A percentile compares a stretch with the other conserved stretches of the same genome.
Evolutionary conservation across 2,329 filamentous ascomycete genomes (phyloP).

Genomic region (Penicillium polonicum): DNA sequence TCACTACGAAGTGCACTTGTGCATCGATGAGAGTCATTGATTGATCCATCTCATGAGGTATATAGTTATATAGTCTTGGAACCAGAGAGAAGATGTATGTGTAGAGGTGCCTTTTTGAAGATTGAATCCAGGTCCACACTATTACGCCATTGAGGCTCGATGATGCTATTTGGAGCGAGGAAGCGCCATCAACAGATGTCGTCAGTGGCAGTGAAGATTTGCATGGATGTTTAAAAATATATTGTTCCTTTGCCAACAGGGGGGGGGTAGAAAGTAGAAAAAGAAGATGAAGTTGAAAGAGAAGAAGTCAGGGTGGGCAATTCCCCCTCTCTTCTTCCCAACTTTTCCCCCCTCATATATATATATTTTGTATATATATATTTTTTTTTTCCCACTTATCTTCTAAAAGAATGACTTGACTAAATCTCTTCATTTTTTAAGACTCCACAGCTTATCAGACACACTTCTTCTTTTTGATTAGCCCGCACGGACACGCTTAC

Average conservation of each 20-base stretch:
- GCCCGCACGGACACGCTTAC: slow-evolving; percentile 16
- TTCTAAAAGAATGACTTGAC: background rate
- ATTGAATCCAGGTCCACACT: background rate
- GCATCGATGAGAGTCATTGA: slow-evolving; percentile 25
- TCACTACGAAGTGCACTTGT: slow-evolving; percentile 27
- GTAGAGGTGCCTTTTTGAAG: background rate
- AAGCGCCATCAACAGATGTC: slow-evolving; percentile 12
- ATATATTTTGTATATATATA: background rate
- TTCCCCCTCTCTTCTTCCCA: background rate
- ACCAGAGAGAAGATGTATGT: background rate
- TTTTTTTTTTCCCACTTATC: slow-evolving; percentile 22
- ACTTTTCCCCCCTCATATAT: background rate
- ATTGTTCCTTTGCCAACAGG: no score
- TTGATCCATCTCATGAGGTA: slow-evolving; percentile 21
- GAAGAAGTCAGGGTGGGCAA: background rate
- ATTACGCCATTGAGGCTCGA: slow-evolving; percentile 24
- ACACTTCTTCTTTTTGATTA: background rate
- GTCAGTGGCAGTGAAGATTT: slow-evolving; percentile 14
- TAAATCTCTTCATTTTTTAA: slow-evolving; percentile 5
- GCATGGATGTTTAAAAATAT: background rate
- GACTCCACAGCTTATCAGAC: slow-evolving; percentile 37
- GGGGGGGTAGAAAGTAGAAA: no score
- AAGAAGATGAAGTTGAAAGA: background rate
- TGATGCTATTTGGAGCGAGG: slow-evolving; percentile 4
- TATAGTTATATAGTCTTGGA: background rate